phyloP scores from a whole-genome alignment of 1,284 basidiomycete species.

The Paramarasmius palmivorus region DNA sequence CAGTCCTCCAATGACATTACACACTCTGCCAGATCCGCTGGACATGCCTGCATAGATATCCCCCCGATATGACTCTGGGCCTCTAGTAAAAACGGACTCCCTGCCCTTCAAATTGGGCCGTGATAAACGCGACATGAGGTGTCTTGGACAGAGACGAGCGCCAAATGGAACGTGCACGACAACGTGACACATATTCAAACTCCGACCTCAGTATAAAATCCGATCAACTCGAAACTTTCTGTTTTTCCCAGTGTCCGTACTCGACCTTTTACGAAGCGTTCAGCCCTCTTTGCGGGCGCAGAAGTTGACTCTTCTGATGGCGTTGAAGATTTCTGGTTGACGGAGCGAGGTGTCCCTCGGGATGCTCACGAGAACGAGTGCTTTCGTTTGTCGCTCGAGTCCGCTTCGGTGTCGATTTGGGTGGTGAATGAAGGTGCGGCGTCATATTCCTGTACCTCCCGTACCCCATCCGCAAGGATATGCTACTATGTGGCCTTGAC shows the following conservation, averaged over 20 bases:
- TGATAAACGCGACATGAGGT: constrained; percentile 56
- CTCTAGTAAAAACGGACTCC: constrained; percentile 67
- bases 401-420: constrained; percentile 56
- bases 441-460: constrained; percentile 80
- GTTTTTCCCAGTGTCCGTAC: constrained; percentile 38
- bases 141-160: background rate
- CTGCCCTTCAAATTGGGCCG: constrained; percentile 55
- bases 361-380: constrained; percentile 70
- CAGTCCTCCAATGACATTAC: constrained; percentile 75
- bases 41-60: constrained; percentile 65
- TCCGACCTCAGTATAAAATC: background rate
- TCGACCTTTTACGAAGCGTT: constrained; percentile 43
- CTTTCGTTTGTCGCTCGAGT: constrained; percentile 40
- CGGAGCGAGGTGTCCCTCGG: constrained; percentile 67
- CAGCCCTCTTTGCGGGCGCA: background rate
- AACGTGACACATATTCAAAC: constrained; percentile 2
- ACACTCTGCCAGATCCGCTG: constrained; percentile 69
- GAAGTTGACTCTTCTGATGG: constrained; percentile 35
- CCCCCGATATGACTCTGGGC: constrained; percentile 57
- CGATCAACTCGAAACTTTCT: constrained; percentile 11
- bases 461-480: constrained; percentile 39
- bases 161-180: background rate
- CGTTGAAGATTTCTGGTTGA: constrained; percentile 62
- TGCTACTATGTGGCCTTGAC: constrained; percentile 78
- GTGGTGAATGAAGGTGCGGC: constrained; percentile 42